Evolutionary conservation across 768 basidiomycete genomes (phyloP).

Genomic region (Russula virescens): DNA sequence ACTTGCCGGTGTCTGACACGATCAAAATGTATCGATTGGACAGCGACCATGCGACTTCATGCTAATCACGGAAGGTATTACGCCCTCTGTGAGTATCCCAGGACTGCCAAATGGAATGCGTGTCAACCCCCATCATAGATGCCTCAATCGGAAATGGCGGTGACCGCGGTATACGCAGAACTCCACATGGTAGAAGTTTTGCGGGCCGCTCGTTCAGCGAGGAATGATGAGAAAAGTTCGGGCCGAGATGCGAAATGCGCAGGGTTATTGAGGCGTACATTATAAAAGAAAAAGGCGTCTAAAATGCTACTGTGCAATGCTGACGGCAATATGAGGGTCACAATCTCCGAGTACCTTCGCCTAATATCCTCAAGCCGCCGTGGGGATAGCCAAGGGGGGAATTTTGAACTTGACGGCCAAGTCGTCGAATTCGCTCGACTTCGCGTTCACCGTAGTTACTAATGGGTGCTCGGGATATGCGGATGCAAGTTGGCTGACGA

Average conservation of each 20-base stretch:
- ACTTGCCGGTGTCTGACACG: not conserved
- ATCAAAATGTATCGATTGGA: not conserved
- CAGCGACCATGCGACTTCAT: not conserved
- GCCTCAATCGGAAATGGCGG: not conserved
- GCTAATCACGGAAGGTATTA: not conserved
- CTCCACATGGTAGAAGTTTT: conserved; percentile 3
- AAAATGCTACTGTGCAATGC: not conserved
- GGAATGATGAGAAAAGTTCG: conserved; percentile 4
- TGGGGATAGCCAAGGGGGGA: conserved; percentile 44
- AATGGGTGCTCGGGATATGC: conserved; percentile 65
- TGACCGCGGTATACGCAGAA: not conserved
- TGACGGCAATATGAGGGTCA: conserved; percentile 1
- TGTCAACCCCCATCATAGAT: not conserved
- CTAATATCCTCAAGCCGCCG: conserved; percentile 13
- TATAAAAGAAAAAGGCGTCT: not conserved
- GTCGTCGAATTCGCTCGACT: conserved; percentile 60
- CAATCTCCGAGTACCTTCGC: conserved; percentile 2
- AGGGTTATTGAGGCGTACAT: not conserved
- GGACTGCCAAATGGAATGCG: not conserved
- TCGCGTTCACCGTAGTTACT: conserved; percentile 53
- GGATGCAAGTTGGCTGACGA: conserved; percentile 38
- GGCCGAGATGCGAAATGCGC: conserved; percentile 1
- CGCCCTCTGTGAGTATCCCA: not conserved
- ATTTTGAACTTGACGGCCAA: conserved; percentile 53
- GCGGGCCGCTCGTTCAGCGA: not conserved